Evolutionary conservation across 2,329 filamentous ascomycete genomes (phyloP).

Genomic region (Dichotomopilus funicola): DNA sequence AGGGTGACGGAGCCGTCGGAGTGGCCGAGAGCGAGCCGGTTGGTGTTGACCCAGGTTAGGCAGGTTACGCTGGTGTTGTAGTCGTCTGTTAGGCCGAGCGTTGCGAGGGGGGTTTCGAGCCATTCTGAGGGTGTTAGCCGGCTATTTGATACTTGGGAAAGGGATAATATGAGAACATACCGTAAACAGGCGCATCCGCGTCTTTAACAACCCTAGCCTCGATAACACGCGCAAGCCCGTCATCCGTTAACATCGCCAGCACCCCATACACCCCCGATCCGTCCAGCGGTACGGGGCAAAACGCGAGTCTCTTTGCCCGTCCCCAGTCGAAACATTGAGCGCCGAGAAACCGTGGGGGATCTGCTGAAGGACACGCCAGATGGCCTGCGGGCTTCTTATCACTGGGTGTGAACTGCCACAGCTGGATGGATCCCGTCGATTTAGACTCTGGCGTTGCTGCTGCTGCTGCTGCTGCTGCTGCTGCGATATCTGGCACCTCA

Average conservation of each 20-base stretch:
- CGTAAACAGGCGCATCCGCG: constrained; percentile 31
- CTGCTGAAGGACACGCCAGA: constrained; percentile 31
- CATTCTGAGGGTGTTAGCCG: constrained; percentile 33
- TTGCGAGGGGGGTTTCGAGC: constrained; percentile 38
- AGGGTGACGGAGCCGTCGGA: constrained; percentile 50
- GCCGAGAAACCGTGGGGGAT: constrained; percentile 34
- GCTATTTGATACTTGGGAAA: neutral
- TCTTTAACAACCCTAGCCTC: constrained; percentile 31
- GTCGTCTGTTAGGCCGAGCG: constrained; percentile 41
- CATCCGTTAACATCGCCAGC: constrained; percentile 44
- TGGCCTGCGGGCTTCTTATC: constrained; percentile 25
- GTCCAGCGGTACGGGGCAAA: constrained; percentile 42
- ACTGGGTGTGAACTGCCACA: constrained; percentile 42
- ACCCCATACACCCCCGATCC: constrained; percentile 31
- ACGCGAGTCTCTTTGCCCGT: constrained; percentile 43
- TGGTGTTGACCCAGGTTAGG: constrained; percentile 49
- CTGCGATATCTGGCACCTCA: constrained; percentile 32
- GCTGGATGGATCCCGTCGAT: constrained; percentile 40
- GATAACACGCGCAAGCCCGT: constrained; percentile 46
- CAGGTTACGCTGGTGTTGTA: constrained; percentile 43
- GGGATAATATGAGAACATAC: constrained; percentile 29
- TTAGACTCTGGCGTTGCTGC: constrained; percentile 10
- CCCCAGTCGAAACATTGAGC: constrained; percentile 47
- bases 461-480: too few relatives aligned
- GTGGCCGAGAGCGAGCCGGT: constrained; percentile 50